A percentile compares a stretch with the other conserved stretches of the same genome.
Conservation (phyloP, 2,329 filamentous ascomycete genomes). For the Cyphellophora europaea region DNA sequence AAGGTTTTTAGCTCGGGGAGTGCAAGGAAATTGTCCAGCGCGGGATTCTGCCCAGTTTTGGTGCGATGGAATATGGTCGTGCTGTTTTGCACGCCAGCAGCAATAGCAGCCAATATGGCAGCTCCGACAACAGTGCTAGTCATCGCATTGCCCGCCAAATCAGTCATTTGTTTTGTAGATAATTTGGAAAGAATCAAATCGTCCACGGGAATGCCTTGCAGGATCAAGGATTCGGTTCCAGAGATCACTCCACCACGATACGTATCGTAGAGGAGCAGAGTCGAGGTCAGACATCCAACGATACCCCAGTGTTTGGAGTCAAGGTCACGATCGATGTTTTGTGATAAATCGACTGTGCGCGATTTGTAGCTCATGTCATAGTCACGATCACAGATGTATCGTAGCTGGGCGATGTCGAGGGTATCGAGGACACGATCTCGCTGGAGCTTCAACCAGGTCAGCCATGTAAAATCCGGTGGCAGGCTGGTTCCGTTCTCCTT, state of each 20-base stretch:
- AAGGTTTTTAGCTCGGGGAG: too few relatives aligned
- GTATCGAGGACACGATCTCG: constrained; percentile 56
- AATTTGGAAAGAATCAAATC: constrained; percentile 57
- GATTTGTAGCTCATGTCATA: constrained; percentile 52
- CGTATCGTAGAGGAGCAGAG: constrained; percentile 52
- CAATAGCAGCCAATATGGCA: constrained; percentile 50
- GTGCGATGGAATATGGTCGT: not conserved
- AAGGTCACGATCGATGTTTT: constrained; percentile 58
- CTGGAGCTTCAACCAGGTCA: constrained; percentile 39
- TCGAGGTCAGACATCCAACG: constrained; percentile 59
- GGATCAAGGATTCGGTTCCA: constrained; percentile 51
- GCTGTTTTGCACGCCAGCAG: constrained; percentile 25
- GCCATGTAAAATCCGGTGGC: constrained; percentile 48
- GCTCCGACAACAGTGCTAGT: constrained; percentile 61
- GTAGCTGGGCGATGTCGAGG: constrained; percentile 53
- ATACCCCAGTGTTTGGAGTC: constrained; percentile 45
- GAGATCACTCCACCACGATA: constrained; percentile 51
- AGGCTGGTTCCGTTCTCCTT: constrained; percentile 43
- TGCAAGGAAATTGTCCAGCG: too few relatives aligned
- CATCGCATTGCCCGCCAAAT: constrained; percentile 75
- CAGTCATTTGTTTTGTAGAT: constrained; percentile 51
- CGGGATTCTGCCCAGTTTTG: too few relatives aligned
- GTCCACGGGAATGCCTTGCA: constrained; percentile 61
- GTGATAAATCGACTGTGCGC: constrained; percentile 53
- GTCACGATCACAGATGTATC: constrained; percentile 32